Percentiles rank a stretch among this genome's conserved stretches.
phyloP scores from a whole-genome alignment of 2,329 filamentous ascomycete genomes.

The Cercospora canescens region DNA sequence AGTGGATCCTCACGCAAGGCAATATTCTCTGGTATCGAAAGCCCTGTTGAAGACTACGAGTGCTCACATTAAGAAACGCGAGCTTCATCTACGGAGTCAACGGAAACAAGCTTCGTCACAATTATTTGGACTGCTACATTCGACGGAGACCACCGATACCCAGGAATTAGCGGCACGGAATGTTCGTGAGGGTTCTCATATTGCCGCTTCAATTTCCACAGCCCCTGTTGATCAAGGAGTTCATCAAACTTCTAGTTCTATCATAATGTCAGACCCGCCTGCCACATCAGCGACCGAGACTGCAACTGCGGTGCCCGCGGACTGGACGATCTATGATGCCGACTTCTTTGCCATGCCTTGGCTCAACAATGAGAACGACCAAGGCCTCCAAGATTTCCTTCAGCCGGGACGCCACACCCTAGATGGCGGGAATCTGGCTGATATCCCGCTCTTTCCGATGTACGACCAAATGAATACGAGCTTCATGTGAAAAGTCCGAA shows the following conservation, averaged over 20 bases:
- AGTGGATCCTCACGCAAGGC: constrained; percentile 32
- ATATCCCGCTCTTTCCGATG: constrained; percentile 31
- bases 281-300: neutral
- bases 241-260: neutral
- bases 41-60: constrained; percentile 28
- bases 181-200: neutral
- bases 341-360: constrained; percentile 32
- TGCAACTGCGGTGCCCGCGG: neutral
- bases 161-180: neutral
- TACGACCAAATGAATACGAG: constrained; percentile 24
- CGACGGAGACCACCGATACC: neutral
- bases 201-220: neutral
- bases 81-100: constrained; percentile 22
- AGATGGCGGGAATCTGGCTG: constrained; percentile 23
- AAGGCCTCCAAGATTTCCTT: constrained; percentile 31
- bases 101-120: constrained; percentile 32
- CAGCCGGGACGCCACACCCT: constrained; percentile 28
- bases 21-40: constrained; percentile 30
- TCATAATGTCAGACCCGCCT: neutral
- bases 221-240: neutral
- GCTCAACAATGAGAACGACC: constrained; percentile 28
- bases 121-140: constrained; percentile 29
- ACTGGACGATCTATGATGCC: constrained; percentile 29
- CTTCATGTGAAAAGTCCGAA: constrained; percentile 3
- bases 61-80: constrained; percentile 24